Percentiles rank a stretch among this genome's conserved stretches.
These are phyloP conservation scores for Zangia roseola DNA, from an alignment of 768 basidiomycete species.

Conservation along the genomic window DNA sequence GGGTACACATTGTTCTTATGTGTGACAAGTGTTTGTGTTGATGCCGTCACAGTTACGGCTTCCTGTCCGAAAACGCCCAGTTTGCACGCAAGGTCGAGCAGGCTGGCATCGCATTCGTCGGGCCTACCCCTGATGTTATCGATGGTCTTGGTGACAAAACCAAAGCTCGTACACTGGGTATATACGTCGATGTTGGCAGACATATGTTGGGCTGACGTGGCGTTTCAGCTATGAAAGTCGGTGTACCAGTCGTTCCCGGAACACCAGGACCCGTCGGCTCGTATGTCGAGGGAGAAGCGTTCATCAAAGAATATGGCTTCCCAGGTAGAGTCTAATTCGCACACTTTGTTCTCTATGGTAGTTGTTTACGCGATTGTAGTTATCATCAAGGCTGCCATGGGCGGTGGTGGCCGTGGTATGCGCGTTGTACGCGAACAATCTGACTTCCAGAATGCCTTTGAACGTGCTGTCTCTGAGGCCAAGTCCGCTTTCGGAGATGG, in stretches of 20 bases:
- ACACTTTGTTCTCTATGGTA: neutral
- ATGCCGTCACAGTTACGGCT: slow-evolving; percentile 72
- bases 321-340: slow-evolving; percentile 53
- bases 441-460: slow-evolving; percentile 85
- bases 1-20: slow-evolving; percentile 51
- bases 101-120: slow-evolving; percentile 96
- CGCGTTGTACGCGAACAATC: slow-evolving; percentile 94
- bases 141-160: slow-evolving; percentile 99
- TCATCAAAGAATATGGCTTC: slow-evolving; percentile 96
- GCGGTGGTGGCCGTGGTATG: slow-evolving; percentile 98
- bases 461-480: slow-evolving; percentile 92
- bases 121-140: slow-evolving; percentile 93
- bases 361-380: slow-evolving; percentile 44
- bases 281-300: slow-evolving; percentile 78
- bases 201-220: slow-evolving; percentile 1
- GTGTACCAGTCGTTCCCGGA: slow-evolving; percentile 96
- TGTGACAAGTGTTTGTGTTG: neutral
- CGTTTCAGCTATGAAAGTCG: slow-evolving; percentile 73
- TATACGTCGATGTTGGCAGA: slow-evolving; percentile 9
- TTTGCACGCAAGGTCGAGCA: slow-evolving; percentile 99
- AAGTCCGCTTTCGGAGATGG: slow-evolving; percentile 97
- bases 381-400: slow-evolving; percentile 99
- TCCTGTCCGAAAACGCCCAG: slow-evolving; percentile 94
- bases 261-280: slow-evolving; percentile 89
- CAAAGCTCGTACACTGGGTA: slow-evolving; percentile 88